Percentiles rank a stretch among this genome's conserved stretches.
Conservation (phyloP, 2,329 filamentous ascomycete species). For the Aspergillus costaricaensis region DNA sequence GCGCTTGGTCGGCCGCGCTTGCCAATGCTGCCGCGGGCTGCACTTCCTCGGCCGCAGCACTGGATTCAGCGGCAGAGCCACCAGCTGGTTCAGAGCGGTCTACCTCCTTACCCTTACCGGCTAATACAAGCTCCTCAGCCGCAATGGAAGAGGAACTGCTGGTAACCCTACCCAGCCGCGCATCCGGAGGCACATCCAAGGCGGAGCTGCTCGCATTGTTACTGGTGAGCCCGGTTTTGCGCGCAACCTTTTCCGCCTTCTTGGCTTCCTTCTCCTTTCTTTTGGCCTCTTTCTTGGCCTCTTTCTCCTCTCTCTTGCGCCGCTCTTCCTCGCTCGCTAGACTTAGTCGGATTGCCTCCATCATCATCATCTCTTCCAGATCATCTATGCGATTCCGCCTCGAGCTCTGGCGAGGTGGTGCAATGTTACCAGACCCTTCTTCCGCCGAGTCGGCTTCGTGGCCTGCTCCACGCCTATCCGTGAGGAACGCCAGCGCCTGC, state of each 20-base stretch:
- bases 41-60: slow-evolving; percentile 23
- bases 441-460: slow-evolving; percentile 41
- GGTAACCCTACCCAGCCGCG: slow-evolving; percentile 37
- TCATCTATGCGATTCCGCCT: slow-evolving; percentile 73
- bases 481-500: slow-evolving; percentile 50
- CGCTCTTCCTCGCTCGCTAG: slow-evolving; percentile 92
- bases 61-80: slow-evolving; percentile 36
- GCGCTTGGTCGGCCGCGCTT: slow-evolving; percentile 22
- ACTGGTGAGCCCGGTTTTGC: slow-evolving; percentile 60
- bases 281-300: slow-evolving; percentile 78
- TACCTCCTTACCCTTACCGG: slow-evolving; percentile 69
- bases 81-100: slow-evolving; percentile 51
- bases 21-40: neutral
- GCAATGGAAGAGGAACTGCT: slow-evolving; percentile 43
- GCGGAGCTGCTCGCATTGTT: slow-evolving; percentile 65
- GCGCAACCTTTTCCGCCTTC: slow-evolving; percentile 68
- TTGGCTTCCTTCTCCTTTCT: slow-evolving; percentile 81
- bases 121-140: slow-evolving; percentile 38
- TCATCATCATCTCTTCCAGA: slow-evolving; percentile 97
- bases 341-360: slow-evolving; percentile 89
- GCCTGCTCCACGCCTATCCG: slow-evolving; percentile 42
- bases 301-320: slow-evolving; percentile 81
- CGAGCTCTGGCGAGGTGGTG: slow-evolving; percentile 53
- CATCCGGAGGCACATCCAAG: slow-evolving; percentile 48
- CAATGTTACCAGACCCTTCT: slow-evolving; percentile 36